Base-by-base conservation (phyloP, 2,329 filamentous ascomycete species). In the Kalaharituber pfeilii region DNA sequence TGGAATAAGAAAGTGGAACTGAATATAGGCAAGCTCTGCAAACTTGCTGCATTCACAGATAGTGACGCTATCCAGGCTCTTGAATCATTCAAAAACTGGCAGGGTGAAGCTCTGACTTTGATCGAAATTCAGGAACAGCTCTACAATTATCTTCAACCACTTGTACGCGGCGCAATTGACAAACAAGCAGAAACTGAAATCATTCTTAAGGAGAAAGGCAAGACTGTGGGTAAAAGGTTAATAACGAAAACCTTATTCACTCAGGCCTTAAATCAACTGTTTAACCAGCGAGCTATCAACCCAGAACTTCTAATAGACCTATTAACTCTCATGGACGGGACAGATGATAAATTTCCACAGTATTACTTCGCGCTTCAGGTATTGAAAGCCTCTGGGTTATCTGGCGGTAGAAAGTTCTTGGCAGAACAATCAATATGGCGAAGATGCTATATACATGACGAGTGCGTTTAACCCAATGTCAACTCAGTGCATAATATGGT, bases 1-100 rank as follows among this genome's bases (percentile, higher is more conserved):
- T 96, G 89, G 89, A 86, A 80, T 69, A 93, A 94, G 71, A 91
- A 93, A 67, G 84, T 94, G 29, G 84, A 96, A 68, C 72, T 96
- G 25, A 94, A 86, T 56, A 74, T 98, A 36, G 84, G 85, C 30
- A 96, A 95, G 68, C 74, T 98, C 49, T 78, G 81, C 15, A 74
- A 80, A 53, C 69, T 95, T 60, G 85, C 85, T 15, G 77, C 80
- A 13, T 39, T 55, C 13, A 61, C 65, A 50, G 64, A 69, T 53
- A 64, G 66, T 52, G 67, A 73, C 54, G 69, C 74, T 59, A 63
- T 66, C 36, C 63, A 68, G 57, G 52, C 69, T 58, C 63, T 64
- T 49, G 69, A 69, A 4, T 52, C 51, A 28, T 30, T 57, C 27
- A 69, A 76, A 27, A 68, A 70, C 42, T 67, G 69, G 49, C 65